A percentile compares a stretch with the other conserved stretches of the same genome.
phyloP scores from a whole-genome alignment of 306 rosid species.

The barrel medic (Medicago truncatula) region DNA sequence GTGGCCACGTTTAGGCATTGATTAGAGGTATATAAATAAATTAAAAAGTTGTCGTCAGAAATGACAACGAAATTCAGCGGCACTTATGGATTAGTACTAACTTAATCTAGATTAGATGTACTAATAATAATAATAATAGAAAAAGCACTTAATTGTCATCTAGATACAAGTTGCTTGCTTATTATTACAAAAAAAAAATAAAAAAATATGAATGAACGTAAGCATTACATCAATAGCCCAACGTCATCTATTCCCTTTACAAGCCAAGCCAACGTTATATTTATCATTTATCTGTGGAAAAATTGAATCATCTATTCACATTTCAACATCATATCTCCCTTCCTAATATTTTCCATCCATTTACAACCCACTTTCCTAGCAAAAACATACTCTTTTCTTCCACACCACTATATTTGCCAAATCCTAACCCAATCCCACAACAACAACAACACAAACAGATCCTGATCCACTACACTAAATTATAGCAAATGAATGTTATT shows the following conservation, averaged over 20 bases:
- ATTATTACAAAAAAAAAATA: neutral
- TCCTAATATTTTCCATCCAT: constrained; percentile 58
- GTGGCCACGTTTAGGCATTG: neutral
- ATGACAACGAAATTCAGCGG: neutral
- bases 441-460: neutral
- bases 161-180: neutral
- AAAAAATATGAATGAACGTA: neutral
- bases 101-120: neutral
- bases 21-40: neutral
- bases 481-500: constrained; percentile 43
- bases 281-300: constrained; percentile 37
- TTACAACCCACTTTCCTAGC: constrained; percentile 53
- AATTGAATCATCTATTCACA: neutral
- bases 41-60: neutral
- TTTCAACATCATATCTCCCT: constrained; percentile 37
- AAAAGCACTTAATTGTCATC: neutral
- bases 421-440: neutral
- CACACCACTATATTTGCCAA: neutral
- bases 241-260: neutral
- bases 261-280: neutral
- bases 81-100: neutral
- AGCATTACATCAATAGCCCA: neutral
- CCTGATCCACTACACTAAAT: neutral
- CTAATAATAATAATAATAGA: neutral
- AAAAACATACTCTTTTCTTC: constrained; percentile 32